Conservation (phyloP, 139 green algal genomes). For the Chlamydomonas sphaeroides region DNA sequence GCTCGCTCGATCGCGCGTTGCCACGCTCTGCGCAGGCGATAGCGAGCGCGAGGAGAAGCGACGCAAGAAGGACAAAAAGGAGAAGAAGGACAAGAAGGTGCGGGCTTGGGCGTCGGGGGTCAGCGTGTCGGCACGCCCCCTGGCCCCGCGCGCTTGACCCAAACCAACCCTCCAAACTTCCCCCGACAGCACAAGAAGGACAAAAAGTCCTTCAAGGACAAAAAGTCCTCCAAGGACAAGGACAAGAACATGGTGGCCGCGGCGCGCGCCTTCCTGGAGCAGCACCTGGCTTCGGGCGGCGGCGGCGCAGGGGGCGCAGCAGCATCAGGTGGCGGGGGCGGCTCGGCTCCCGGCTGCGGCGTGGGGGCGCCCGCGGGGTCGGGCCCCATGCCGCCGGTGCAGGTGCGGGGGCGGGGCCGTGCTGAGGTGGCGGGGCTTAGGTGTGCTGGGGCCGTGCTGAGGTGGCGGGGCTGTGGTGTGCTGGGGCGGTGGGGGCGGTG, state of each 20-base stretch:
- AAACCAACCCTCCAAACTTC: too few relatives aligned
- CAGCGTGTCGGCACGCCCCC: too few relatives aligned
- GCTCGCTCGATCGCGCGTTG: background rate
- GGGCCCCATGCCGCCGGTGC: slow-evolving; percentile 20
- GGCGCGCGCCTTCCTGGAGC: slow-evolving; percentile 35
- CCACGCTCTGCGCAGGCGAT: background rate
- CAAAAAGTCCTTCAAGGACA: slow-evolving; percentile 1
- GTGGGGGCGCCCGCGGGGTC: background rate
- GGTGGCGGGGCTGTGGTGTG: background rate
- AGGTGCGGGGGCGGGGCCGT: background rate
- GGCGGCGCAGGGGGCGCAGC: background rate
- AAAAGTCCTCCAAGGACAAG: slow-evolving; percentile 33
- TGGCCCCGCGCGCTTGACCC: too few relatives aligned
- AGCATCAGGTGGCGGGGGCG: background rate
- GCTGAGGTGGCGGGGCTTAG: background rate
- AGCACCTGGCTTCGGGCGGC: slow-evolving; percentile 8
- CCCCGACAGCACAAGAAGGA: background rate
- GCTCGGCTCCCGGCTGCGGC: background rate
- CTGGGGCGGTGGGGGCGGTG: too few relatives aligned
- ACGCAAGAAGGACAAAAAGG: background rate
- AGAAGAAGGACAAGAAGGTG: background rate
- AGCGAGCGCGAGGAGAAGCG: background rate
- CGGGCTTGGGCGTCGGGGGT: too few relatives aligned
- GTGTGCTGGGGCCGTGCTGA: background rate
- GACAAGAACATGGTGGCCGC: slow-evolving; percentile 4